Evolutionary conservation across 306 rosid species (phyloP).

Genomic region (Sechiopsis laciniata): DNA sequence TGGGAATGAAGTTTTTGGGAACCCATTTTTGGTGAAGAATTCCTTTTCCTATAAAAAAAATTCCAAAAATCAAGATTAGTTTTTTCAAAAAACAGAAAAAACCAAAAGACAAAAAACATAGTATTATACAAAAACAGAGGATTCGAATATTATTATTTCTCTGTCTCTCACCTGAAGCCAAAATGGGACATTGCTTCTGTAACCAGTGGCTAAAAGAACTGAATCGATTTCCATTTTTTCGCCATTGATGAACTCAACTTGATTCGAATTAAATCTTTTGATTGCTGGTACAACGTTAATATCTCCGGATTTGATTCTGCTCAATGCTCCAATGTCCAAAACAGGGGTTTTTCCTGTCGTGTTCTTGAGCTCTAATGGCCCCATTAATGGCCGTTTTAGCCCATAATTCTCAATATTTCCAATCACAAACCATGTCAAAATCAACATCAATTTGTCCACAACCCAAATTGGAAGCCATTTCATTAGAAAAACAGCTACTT

Average conservation of each 20-base stretch:
- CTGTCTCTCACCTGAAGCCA: conserved; percentile 81
- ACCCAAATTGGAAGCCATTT: conserved; percentile 83
- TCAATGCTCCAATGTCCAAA: conserved; percentile 74
- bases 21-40: conserved; percentile 73
- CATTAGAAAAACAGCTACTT: conserved; percentile 61
- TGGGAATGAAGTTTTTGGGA: conserved; percentile 69
- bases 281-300: conserved; percentile 66
- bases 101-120: too few species aligned
- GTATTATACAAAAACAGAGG: neutral
- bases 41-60: conserved; percentile 62
- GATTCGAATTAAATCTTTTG: conserved; percentile 35
- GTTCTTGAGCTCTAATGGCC: conserved; percentile 75
- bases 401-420: conserved; percentile 64
- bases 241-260: conserved; percentile 58
- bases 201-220: conserved; percentile 75
- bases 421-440: conserved; percentile 57
- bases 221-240: conserved; percentile 51
- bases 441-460: conserved; percentile 58
- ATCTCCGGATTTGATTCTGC: conserved; percentile 70
- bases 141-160: neutral
- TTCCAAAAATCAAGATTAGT: conserved; percentile 32
- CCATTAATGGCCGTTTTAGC: conserved; percentile 59
- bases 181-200: conserved; percentile 89
- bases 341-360: conserved; percentile 82
- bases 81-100: too few species aligned